Conservation (phyloP, 306 rosid species). For the Pueraria montana region DNA sequence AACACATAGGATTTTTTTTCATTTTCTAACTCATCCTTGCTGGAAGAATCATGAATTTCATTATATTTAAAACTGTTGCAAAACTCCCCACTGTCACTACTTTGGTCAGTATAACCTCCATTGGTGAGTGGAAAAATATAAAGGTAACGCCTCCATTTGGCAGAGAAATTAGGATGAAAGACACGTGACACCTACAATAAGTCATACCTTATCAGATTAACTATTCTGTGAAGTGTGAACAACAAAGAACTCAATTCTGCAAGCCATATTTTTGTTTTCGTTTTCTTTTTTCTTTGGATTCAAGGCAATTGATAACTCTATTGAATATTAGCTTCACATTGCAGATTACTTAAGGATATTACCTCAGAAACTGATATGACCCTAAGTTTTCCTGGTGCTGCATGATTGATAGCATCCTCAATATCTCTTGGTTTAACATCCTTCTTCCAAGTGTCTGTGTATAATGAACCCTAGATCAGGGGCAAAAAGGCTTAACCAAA, state of each 20-base stretch:
- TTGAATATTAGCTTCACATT: constrained; percentile 32
- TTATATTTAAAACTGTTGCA: constrained; percentile 43
- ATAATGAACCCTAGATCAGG: constrained; percentile 40
- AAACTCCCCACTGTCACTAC: constrained; percentile 51
- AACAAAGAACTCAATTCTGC: constrained; percentile 41
- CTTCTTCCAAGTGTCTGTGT: constrained; percentile 87
- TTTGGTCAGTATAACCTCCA: constrained; percentile 56
- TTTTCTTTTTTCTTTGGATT: constrained; percentile 1
- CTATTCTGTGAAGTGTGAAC: background rate
- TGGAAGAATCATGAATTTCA: constrained; percentile 42
- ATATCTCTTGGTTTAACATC: constrained; percentile 75
- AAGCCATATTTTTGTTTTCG: constrained; percentile 19
- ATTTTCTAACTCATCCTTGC: constrained; percentile 50
- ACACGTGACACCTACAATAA: constrained; percentile 80
- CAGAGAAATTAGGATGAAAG: constrained; percentile 96
- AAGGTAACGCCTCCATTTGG: constrained; percentile 93
- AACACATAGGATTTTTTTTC: constrained; percentile 65
- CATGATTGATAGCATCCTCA: constrained; percentile 76
- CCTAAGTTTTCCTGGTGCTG: constrained; percentile 80
- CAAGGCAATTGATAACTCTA: constrained; percentile 32
- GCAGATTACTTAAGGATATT: constrained; percentile 42
- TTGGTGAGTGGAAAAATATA: constrained; percentile 82
- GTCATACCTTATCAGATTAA: constrained; percentile 36
- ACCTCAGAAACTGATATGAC: constrained; percentile 83
- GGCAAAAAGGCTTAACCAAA: constrained; percentile 28